phyloP scores from a whole-genome alignment of 2,329 filamentous ascomycete species.

The Sporothrix brunneoviolacea region DNA sequence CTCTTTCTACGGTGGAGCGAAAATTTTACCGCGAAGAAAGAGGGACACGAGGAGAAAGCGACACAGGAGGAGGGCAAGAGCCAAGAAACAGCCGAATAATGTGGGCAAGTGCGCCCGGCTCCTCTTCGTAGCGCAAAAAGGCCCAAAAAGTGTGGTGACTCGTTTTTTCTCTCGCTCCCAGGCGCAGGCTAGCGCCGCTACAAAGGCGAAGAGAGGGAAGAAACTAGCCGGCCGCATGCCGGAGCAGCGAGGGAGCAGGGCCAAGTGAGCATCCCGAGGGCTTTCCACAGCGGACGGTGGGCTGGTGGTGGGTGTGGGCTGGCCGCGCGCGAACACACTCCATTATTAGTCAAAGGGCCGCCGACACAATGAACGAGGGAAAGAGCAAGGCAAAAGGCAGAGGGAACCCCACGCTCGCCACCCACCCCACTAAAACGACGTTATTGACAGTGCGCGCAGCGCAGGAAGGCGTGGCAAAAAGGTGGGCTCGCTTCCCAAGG shows the following conservation, averaged over 20 bases:
- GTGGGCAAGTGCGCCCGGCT: not conserved
- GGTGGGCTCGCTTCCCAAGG: too few species aligned
- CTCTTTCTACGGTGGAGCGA: conserved; percentile 8
- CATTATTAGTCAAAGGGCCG: not conserved
- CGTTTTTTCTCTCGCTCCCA: not conserved
- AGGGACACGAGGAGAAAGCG: not conserved
- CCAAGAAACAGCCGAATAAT: conserved; percentile 5
- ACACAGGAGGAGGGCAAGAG: not conserved
- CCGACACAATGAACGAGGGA: not conserved
- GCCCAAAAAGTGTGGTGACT: too few species aligned
- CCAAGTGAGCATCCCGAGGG: too few species aligned
- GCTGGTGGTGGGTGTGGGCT: too few species aligned
- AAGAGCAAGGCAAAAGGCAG: not conserved
- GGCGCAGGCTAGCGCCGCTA: not conserved
- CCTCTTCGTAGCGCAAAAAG: not conserved
- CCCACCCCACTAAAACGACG: conserved; percentile 2
- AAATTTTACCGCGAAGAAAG: conserved; percentile 10
- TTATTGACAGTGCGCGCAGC: conserved; percentile 3
- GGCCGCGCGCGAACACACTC: not conserved
- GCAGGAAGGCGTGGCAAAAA: too few species aligned
- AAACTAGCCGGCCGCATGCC: conserved; percentile 3
- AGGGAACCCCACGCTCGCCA: conserved; percentile 10
- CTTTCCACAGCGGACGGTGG: too few species aligned
- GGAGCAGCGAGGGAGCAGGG: not conserved
- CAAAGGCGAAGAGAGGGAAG: not conserved